These are phyloP conservation scores for Curvularia hawaiiensis DNA, from an alignment of 2,329 filamentous ascomycete genomes.

Conservation along the genomic window DNA sequence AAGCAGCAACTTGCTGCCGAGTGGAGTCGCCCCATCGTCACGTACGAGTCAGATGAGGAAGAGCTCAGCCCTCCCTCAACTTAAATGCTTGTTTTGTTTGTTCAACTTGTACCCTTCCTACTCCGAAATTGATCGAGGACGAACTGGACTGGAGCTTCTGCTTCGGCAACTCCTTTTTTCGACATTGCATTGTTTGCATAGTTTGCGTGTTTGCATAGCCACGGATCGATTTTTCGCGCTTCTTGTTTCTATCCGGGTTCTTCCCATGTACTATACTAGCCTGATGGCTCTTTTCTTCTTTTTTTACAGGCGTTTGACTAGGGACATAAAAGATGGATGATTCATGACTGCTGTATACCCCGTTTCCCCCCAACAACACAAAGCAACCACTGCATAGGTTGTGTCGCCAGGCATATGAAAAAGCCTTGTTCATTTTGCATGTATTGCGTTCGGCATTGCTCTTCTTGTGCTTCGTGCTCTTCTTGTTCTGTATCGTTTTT, in stretches of 20 bases:
- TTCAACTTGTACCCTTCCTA: neutral
- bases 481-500: neutral
- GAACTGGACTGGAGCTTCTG: neutral
- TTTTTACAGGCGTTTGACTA: constrained; percentile 2
- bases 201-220: constrained; percentile 5
- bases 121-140: constrained; percentile 1
- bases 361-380: neutral
- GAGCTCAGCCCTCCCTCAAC: constrained; percentile 20
- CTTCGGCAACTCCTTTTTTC: neutral
- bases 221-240: neutral
- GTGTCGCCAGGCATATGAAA: neutral
- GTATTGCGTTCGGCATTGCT: neutral
- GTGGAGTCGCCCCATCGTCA: constrained; percentile 23
- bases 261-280: constrained; percentile 1
- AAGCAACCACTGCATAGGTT: neutral
- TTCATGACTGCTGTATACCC: constrained; percentile 8
- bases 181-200: constrained; percentile 3
- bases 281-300: neutral
- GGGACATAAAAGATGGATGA: constrained; percentile 7
- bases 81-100: constrained; percentile 7
- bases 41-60: constrained; percentile 36
- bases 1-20: constrained; percentile 20
- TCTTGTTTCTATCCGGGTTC: neutral
- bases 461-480: neutral
- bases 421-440: neutral